These are phyloP conservation scores for Rhizopus delemar DNA, from an alignment of 371 early-diverging fungal genomes.

Conservation along the genomic window DNA sequence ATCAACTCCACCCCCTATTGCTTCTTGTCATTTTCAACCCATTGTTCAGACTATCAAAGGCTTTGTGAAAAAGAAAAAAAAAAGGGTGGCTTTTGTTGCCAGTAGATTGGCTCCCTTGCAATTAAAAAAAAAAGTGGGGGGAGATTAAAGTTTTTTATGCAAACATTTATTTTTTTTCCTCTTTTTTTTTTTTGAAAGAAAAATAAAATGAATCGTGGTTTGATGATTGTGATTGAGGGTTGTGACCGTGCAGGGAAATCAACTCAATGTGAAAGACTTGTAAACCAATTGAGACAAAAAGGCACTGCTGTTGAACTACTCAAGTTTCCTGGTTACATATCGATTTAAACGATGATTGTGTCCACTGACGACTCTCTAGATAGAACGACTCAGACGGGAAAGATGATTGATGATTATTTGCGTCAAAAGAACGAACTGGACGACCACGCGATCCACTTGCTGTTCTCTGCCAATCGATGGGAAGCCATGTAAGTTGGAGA, in stretches of 20 bases:
- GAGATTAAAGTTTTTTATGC: background rate
- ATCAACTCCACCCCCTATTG: no score
- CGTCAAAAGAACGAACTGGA: slow-evolving; percentile 67
- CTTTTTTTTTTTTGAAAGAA: slow-evolving; percentile 1
- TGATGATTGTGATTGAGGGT: slow-evolving; percentile 97
- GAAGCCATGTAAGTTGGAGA: slow-evolving; percentile 24
- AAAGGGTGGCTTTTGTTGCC: no score
- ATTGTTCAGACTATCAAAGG: no score
- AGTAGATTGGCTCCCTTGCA: background rate
- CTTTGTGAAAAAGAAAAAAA: no score
- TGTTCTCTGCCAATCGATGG: slow-evolving; percentile 93
- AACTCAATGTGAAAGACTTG: slow-evolving; percentile 80
- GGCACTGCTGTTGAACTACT: slow-evolving; percentile 54
- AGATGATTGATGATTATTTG: slow-evolving; percentile 90
- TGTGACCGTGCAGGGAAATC: slow-evolving; percentile 96
- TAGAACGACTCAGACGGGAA: slow-evolving; percentile 90
- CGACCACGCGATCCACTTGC: slow-evolving; percentile 89
- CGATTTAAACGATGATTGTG: no score
- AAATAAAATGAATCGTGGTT: slow-evolving; percentile 64
- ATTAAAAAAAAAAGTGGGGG: background rate
- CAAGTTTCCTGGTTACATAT: slow-evolving; percentile 74
- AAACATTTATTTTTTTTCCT: background rate
- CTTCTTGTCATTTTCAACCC: no score
- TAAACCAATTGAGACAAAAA: slow-evolving; percentile 51
- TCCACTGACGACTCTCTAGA: slow-evolving; percentile 49